These are phyloP conservation scores for Collybia nuda DNA, from an alignment of 768 basidiomycete species.

Conservation along the genomic window DNA sequence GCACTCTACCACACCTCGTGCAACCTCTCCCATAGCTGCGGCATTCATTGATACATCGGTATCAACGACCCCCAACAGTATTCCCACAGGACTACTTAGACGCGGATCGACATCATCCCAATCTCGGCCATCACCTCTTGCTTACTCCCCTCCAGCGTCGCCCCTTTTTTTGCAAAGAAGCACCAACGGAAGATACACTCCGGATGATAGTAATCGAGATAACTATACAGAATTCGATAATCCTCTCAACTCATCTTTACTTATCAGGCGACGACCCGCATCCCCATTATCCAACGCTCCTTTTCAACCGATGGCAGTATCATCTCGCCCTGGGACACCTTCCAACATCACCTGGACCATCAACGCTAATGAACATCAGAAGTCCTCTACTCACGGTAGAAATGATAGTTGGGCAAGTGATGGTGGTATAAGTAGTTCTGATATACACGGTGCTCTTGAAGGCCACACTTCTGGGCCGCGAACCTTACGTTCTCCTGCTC, in stretches of 20 bases:
- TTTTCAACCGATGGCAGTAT: constrained; percentile 59
- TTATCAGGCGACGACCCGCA: constrained; percentile 62
- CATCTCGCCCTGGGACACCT: constrained; percentile 66
- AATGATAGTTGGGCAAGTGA: constrained; percentile 62
- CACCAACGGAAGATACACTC: constrained; percentile 65
- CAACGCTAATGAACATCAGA: constrained; percentile 27
- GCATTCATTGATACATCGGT: constrained; percentile 26
- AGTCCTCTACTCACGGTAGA: constrained; percentile 43
- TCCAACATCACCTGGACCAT: constrained; percentile 76
- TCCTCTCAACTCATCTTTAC: constrained; percentile 49
- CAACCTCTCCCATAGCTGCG: constrained; percentile 60
- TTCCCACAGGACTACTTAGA: constrained; percentile 39
- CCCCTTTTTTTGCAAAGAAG: constrained; percentile 58
- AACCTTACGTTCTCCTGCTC: constrained; percentile 52
- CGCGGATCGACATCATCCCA: constrained; percentile 59
- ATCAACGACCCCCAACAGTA: constrained; percentile 32
- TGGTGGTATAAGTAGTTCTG: constrained; percentile 26
- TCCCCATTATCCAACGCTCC: constrained; percentile 66
- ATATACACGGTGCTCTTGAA: constrained; percentile 28
- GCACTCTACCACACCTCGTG: constrained; percentile 79
- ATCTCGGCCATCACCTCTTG: constrained; percentile 48
- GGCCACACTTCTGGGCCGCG: constrained; percentile 44
- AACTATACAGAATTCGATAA: constrained; percentile 42
- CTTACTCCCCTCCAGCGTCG: constrained; percentile 44
- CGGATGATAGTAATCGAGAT: constrained; percentile 44